Evolutionary conservation across 1,139 yeast genomes (phyloP), one percentile per base, ranked within the genome.

Genomic region (Debaryomycetaceae sp.): DNA sequence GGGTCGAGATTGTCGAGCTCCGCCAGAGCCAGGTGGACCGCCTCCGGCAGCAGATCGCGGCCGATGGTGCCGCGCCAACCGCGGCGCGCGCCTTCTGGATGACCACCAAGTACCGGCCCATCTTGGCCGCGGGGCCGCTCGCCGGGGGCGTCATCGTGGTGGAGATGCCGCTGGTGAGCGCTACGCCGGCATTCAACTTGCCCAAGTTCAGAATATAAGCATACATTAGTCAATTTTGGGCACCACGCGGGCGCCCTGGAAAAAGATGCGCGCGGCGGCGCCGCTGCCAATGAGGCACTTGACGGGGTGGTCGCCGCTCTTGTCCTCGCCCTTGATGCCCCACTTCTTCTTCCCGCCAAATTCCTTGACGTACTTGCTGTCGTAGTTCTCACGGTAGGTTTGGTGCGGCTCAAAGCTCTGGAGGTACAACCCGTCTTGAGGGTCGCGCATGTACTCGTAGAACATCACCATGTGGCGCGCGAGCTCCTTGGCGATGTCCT

Each of bases 171-270:
- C 40, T 49, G 3, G 36, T 27, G 9, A 17, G 23, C 15, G 64
- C 74, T 25, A 72, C 79, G 18, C 81, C 91, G 28, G 94, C 95
- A 33, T 86, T 84, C 63, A 76, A 81, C 55, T 60, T 83, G 44
- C 80, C 83, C 39, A 79, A 78, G 53, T 66, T 82, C 42, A 66
- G 70, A 42, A 61, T 82, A 37, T 78, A 59, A 24, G 16, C 21
- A 9, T 18, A 23, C 18, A 20, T 40, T 32, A 43, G 24, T 50
- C 54, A 23, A 54, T 55, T 38, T 48, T 38, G 56, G 82, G 51
- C 45, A 61, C 46, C 4, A 76, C 59, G 44, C 86, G 61, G 2
- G 82, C 85, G 23, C 79, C 80, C 51, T 78, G 85, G 56, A 78
- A 77, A 53, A 79, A 78, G 4, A 75, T 68, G 43, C 86, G 63